Evolutionary conservation across 306 rosid genomes (phyloP), one percentile per base, ranked within the genome.

Genomic region (Arachis stenosperma): DNA sequence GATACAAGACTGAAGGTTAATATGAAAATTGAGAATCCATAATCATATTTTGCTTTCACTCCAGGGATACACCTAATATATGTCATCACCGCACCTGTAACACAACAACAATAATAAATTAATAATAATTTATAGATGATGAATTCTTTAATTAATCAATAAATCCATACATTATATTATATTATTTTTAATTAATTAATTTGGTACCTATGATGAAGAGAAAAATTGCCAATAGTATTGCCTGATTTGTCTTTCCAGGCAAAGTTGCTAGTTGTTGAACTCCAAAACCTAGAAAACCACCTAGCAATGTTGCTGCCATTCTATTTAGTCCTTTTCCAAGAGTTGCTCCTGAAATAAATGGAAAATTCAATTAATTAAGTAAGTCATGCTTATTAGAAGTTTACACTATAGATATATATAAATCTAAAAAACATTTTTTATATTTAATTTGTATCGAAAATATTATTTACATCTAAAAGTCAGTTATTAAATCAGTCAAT

Each of bases 41-140:
- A 92, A 65, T 92, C 96, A 54, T 90, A 88, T 75, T 80, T 86
- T 0, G 90, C 88, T 69, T 88, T 92, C 59, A 92, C 54, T 61
- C 57, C 51, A 0, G 98, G 94, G 33, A 57, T 79, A 67, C 90
- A 92, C 44, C 98, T 73, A 75, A 86, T 61, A 67, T 73, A 88
- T 33, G 98, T 86, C 63, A 88, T 78, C 14, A 73, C 55, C 41
- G 78, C 74, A 53, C 87, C 92, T 85, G 87, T 78, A 69, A 51
- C 7, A n/a, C 5, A 52, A 14, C 6, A n/a, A 52, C 6, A n/a
- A 22, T 22, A 22, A 22, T 22, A 22, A 22, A 22, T 17, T 17
- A 22, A 22, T 22, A 1, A 22, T 22, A 22, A 22, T 22, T 1
- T 9, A 52, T 52, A 7, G 5, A 50, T 14, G 12, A 22, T 33